Percentiles rank a stretch among this genome's conserved stretches.
These are phyloP conservation scores for Oenanthe javanica DNA, from an alignment of 140 eudicot species.

Conservation along the genomic window DNA sequence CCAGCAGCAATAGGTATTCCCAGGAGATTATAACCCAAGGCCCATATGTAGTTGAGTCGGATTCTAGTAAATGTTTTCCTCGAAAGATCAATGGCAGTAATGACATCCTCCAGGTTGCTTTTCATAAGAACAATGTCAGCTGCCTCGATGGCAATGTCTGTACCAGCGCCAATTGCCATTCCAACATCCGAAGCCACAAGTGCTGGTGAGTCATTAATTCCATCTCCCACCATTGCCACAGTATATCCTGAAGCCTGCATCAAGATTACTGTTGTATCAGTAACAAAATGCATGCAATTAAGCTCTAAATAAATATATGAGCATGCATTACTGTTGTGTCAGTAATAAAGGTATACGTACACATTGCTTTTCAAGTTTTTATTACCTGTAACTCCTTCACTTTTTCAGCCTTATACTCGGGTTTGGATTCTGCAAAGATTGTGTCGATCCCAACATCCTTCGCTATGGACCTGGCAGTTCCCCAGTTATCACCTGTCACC, in stretches of 20 bases:
- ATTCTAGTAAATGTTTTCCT: slow-evolving; percentile 75
- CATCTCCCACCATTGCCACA: slow-evolving; percentile 98
- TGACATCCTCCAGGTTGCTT: slow-evolving; percentile 87
- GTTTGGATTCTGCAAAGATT: slow-evolving; percentile 83
- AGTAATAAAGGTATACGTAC: no score
- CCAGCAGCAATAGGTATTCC: slow-evolving; percentile 97
- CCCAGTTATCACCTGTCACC: slow-evolving; percentile 91
- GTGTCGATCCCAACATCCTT: slow-evolving; percentile 66
- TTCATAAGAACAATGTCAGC: slow-evolving; percentile 92
- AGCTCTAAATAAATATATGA: no score
- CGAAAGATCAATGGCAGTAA: slow-evolving; percentile 95
- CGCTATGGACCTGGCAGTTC: slow-evolving; percentile 88
- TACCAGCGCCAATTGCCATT: slow-evolving; percentile 95
- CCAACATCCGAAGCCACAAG: slow-evolving; percentile 97
- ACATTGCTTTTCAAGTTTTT: slow-evolving; percentile 3
- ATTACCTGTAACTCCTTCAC: slow-evolving; percentile 83
- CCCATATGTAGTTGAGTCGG: slow-evolving; percentile 84
- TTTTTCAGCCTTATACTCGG: slow-evolving; percentile 79
- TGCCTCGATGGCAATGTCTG: slow-evolving; percentile 97
- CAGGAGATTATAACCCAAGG: slow-evolving; percentile 72
- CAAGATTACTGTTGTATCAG: not conserved
- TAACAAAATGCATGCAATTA: no score
- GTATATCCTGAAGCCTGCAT: slow-evolving; percentile 56
- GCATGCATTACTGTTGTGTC: no score
- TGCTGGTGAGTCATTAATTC: slow-evolving; percentile 95